Percentiles rank a stretch among this genome's conserved stretches.
These are phyloP conservation scores for Populus hybrid DNA, from an alignment of 441 rosid species.

Conservation along the genomic window DNA sequence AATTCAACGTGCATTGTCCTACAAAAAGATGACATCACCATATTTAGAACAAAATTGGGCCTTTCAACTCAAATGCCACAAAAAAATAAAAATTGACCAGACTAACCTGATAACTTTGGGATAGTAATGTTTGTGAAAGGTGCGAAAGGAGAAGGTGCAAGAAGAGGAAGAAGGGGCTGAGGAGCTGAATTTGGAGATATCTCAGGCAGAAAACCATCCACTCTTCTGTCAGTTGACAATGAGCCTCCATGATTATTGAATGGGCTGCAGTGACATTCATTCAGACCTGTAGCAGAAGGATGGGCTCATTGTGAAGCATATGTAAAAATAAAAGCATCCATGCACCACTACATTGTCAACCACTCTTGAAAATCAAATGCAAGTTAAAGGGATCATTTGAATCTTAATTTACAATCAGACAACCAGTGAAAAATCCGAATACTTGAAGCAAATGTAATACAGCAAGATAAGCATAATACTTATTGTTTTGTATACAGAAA, in stretches of 20 bases:
- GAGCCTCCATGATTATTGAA: constrained; percentile 20
- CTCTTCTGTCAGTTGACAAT: constrained; percentile 20
- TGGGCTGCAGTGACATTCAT: constrained; percentile 31
- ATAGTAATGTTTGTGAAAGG: constrained; percentile 60
- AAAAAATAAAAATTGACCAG: not conserved
- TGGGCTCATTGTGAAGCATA: constrained; percentile 9
- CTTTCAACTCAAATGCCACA: constrained; percentile 9
- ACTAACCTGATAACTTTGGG: constrained; percentile 75
- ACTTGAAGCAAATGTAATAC: not conserved
- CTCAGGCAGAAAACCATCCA: constrained; percentile 47
- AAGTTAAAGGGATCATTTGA: not conserved
- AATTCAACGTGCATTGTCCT: constrained; percentile 80
- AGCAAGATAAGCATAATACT: not conserved
- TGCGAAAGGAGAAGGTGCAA: constrained; percentile 81
- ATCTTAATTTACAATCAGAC: not conserved
- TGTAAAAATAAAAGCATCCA: not conserved
- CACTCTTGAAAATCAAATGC: not conserved
- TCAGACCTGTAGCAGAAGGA: constrained; percentile 45
- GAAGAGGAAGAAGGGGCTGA: constrained; percentile 79
- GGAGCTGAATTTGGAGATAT: constrained; percentile 66
- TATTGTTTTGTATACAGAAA: not conserved
- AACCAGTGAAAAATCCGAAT: not conserved
- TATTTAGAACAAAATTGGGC: constrained; percentile 5
- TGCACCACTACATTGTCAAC: too few relatives aligned
- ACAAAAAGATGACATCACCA: constrained; percentile 18